Evolutionary conservation across 192 early-diverging fungal species (phyloP).

Genomic region (Linnemannia exigua): DNA sequence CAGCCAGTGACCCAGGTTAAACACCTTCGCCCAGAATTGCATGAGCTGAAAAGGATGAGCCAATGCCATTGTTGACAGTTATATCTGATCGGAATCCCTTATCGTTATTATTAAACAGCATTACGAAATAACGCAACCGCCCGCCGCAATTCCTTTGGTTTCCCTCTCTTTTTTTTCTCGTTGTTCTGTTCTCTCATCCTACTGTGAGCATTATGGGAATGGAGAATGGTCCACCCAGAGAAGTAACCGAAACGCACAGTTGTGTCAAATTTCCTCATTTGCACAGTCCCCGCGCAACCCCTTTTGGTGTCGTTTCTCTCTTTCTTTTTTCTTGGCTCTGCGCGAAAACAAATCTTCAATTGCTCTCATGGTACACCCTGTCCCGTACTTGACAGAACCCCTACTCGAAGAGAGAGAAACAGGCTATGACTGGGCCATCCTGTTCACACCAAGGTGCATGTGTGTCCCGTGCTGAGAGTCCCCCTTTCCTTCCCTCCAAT

Average conservation of each 20-base stretch:
- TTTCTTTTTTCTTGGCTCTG: not conserved
- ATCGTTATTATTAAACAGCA: not conserved
- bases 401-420: not conserved
- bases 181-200: not conserved
- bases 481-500: not conserved
- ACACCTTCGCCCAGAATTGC: slow-evolving; percentile 3
- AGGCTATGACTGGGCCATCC: not conserved
- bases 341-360: not conserved
- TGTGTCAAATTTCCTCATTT: not conserved
- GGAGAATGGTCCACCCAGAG: not conserved
- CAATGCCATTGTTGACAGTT: not conserved
- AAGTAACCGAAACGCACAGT: slow-evolving; percentile 6
- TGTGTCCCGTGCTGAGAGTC: not conserved
- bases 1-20: not conserved
- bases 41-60: not conserved
- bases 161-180: not conserved
- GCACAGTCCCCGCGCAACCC: not conserved
- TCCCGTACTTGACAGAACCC: not conserved
- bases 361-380: slow-evolving; percentile 3
- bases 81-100: not conserved
- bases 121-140: not conserved
- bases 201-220: not conserved
- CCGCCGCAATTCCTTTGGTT: not conserved
- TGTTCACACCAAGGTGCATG: not conserved
- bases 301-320: not conserved